phyloP scores from a whole-genome alignment of 768 basidiomycete species.

The Scleroderma citrinum region DNA sequence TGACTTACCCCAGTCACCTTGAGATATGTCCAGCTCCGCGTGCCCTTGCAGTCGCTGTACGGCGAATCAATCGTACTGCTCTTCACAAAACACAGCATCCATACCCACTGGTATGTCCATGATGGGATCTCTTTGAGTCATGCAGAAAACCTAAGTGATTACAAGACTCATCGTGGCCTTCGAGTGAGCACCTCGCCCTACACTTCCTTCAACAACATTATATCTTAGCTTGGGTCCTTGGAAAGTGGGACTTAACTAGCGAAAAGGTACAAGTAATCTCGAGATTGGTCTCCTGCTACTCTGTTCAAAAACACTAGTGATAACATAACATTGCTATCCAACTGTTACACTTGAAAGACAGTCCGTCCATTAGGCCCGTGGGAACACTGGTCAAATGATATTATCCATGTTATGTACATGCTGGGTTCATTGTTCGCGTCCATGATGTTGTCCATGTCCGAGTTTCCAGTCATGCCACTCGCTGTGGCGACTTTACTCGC shows the following conservation, averaged over 20 bases:
- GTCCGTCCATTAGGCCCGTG: no score
- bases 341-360: no score
- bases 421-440: no score
- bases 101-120: conserved; percentile 73
- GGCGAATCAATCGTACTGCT: conserved; percentile 84
- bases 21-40: conserved; percentile 33
- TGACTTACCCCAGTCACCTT: conserved; percentile 54
- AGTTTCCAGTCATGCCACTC: conserved; percentile 36
- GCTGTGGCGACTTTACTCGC: conserved; percentile 49
- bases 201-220: not conserved
- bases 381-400: no score
- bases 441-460: no score
- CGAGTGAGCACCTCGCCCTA: conserved; percentile 49
- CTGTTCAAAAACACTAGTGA: no score
- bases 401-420: no score
- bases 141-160: conserved; percentile 84
- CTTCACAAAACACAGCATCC: conserved; percentile 90
- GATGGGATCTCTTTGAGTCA: conserved; percentile 99
- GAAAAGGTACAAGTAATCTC: no score
- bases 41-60: conserved; percentile 70
- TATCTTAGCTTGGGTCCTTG: conserved; percentile 32
- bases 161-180: conserved; percentile 82
- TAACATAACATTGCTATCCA: no score
- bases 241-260: conserved; percentile 40
- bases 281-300: no score